Evolutionary conservation across 768 basidiomycete genomes (phyloP).

Genomic region (Xerocomus brunneocitrinus): DNA sequence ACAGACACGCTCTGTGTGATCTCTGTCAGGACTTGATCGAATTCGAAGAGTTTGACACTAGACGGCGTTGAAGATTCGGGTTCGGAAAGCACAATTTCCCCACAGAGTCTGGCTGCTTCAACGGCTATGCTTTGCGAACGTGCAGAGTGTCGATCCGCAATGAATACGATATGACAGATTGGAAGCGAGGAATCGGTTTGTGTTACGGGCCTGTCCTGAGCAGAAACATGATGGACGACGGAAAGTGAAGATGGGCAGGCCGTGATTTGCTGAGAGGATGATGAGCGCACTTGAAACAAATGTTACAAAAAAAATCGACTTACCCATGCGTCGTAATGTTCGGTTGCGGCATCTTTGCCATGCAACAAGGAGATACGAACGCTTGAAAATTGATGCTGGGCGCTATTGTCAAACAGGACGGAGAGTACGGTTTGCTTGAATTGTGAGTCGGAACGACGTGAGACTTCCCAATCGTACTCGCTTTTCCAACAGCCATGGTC

Average conservation of each 20-base stretch:
- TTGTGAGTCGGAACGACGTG: not conserved
- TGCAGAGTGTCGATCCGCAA: not conserved
- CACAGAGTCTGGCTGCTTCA: not conserved
- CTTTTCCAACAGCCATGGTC: conserved; percentile 3
- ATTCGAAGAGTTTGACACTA: conserved; percentile 3
- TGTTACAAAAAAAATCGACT: too few species aligned
- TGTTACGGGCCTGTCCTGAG: too few species aligned
- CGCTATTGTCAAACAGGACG: conserved; percentile 2
- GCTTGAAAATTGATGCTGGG: not conserved
- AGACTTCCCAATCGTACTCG: conserved; percentile 6
- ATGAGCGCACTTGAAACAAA: conserved; percentile 7
- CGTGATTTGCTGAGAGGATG: not conserved
- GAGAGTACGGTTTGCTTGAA: not conserved
- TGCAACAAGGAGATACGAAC: not conserved
- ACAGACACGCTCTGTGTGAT: conserved; percentile 13
- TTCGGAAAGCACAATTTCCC: conserved; percentile 1
- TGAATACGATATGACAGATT: not conserved
- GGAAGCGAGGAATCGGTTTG: not conserved
- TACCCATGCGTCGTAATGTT: not conserved
- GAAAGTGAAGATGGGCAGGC: not conserved
- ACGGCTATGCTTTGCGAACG: not conserved
- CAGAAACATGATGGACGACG: not conserved
- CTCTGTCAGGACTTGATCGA: conserved; percentile 2
- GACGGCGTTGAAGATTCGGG: not conserved
- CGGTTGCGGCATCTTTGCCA: not conserved